phyloP scores from a whole-genome alignment of 2,329 filamentous ascomycete species.

The Ampelomyces quisqualis region DNA sequence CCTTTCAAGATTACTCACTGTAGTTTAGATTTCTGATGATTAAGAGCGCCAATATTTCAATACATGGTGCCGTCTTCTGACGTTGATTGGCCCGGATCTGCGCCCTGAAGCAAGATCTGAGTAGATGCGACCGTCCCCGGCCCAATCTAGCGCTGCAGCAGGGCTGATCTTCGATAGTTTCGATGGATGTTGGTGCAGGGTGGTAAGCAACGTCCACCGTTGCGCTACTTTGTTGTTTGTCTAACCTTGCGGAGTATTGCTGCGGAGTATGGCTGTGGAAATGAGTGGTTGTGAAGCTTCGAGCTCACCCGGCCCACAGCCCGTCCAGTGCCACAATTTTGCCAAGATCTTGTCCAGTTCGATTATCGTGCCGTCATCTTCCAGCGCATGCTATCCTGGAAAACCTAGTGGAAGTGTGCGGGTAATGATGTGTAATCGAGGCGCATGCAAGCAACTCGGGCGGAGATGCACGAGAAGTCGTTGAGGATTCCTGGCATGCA shows the following conservation, averaged over 20 bases:
- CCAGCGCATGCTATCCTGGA: background rate
- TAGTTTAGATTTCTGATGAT: constrained; percentile 15
- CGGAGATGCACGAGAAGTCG: background rate
- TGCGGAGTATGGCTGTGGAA: background rate
- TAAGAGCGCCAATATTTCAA: constrained; percentile 15
- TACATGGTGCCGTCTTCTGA: constrained; percentile 3
- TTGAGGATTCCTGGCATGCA: background rate
- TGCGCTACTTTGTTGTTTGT: constrained; percentile 7
- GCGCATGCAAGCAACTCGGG: background rate
- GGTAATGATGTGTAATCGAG: background rate
- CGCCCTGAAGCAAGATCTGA: background rate
- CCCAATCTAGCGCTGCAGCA: background rate
- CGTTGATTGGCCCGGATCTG: constrained; percentile 10
- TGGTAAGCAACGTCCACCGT: constrained; percentile 8
- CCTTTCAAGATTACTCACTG: constrained; percentile 1
- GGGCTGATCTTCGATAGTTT: constrained; percentile 13
- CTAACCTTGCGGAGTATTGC: background rate
- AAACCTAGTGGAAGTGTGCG: background rate
- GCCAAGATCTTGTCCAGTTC: background rate
- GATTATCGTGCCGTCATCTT: background rate
- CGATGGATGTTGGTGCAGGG: background rate
- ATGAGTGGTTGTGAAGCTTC: background rate
- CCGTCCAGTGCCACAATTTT: background rate
- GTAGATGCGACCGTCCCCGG: background rate
- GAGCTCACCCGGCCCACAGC: background rate